A percentile compares a stretch with the other conserved stretches of the same genome.
These are phyloP conservation scores for Cryphonectria japonica DNA, from an alignment of 2,329 filamentous ascomycete genomes.

Conservation along the genomic window DNA sequence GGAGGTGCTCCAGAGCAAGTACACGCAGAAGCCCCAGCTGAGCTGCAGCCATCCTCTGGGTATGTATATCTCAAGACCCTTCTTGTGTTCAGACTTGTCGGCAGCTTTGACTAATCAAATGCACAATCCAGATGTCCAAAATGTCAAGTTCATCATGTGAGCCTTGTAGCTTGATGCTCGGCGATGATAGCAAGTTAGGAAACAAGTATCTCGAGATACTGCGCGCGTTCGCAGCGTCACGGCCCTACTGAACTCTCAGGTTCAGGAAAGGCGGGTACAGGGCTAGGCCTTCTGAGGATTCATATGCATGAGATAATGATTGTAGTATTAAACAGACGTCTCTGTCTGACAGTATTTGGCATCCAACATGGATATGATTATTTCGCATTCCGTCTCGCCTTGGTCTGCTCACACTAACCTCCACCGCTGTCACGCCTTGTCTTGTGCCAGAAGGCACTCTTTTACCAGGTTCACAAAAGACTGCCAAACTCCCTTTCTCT, in stretches of 20 bases:
- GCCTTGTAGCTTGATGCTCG: background rate
- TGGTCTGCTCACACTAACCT: background rate
- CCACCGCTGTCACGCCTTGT: background rate
- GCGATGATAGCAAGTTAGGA: background rate
- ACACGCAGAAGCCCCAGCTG: conserved; percentile 92
- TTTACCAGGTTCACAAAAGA: background rate
- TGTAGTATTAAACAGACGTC: background rate
- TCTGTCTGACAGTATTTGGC: background rate
- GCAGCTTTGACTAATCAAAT: conserved; percentile 5
- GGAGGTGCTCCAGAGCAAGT: conserved; percentile 83
- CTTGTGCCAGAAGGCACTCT: background rate
- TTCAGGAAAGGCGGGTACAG: background rate
- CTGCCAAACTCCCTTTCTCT: no score
- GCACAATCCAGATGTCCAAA: conserved; percentile 20
- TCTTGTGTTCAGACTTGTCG: background rate
- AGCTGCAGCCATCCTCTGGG: conserved; percentile 95
- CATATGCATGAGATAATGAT: background rate
- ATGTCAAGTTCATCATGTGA: conserved; percentile 29
- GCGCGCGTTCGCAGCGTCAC: background rate
- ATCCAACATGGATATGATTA: background rate
- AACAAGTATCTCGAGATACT: background rate
- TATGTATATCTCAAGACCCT: conserved; percentile 51
- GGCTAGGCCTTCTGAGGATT: background rate
- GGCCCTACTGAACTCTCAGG: background rate
- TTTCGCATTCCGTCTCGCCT: background rate